Base-by-base conservation (phyloP, 768 basidiomycete species). In the Suillus hirtellus region DNA sequence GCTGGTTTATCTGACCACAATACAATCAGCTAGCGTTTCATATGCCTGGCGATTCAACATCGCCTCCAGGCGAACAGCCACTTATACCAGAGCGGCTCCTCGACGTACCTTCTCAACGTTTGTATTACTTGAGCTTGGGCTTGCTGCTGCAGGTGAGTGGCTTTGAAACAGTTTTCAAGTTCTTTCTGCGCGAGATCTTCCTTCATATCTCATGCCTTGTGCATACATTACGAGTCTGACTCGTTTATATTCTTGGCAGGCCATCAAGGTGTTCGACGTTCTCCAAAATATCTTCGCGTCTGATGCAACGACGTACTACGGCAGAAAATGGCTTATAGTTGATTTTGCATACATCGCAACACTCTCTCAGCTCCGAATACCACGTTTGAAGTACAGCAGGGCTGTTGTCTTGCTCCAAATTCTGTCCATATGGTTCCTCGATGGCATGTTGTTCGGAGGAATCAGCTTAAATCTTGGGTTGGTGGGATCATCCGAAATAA, bases 71-170 rank as follows among this genome's bases (percentile, higher is more conserved):
- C 38, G 54, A 67, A 60, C 71, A 68, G 55, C 82, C 93, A 47
- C 78, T 90, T 43, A 87, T 96, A 59, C 85, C 93, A 37, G 89
- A 92, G 74, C 83, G 81, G 62, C 87, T 86, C 71, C 67, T 95
- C 37, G 90, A 92, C 70, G 79, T 87, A 5, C 90, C 92, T 24
- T 88, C 92, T 17, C 92, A 94, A 72, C 82, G 95, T 58, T 82
- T 92, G 7, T 93, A 95, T 69, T 83, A 84, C 66, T 79, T 93
- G 50, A 90, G 92, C 64, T 76, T 94, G 31, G 90, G 89, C 9
- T 82, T 88, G 46, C 79, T 94, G 2, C 80, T 91, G 40, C 93
- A 95, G 82, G 93, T 90, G 66, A 61, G 82, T 67, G 21, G 17
- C 56, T 24, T 58, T 31, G 14, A 47, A n/a, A 49, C 40, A 31